A percentile compares a stretch with the other conserved stretches of the same genome.
Evolutionary conservation across 305 asterid species (phyloP).

Genomic region (Rubia peregrina): DNA sequence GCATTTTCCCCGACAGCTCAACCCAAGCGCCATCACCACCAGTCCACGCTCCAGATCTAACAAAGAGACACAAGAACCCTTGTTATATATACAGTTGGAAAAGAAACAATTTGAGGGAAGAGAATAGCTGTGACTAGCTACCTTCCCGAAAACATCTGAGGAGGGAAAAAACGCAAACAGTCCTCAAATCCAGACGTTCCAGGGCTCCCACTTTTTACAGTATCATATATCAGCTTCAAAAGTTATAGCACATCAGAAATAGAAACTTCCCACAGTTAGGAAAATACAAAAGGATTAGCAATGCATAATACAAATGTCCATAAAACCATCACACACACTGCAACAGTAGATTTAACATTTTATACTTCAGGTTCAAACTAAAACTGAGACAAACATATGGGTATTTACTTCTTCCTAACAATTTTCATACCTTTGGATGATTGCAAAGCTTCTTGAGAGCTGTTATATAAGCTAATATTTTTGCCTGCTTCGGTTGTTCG

Average conservation of each 20-base stretch:
- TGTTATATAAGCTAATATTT: slow-evolving; percentile 90
- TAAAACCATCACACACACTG: background rate
- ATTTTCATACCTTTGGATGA: slow-evolving; percentile 80
- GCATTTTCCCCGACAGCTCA: slow-evolving; percentile 98
- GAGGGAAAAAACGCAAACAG: slow-evolving; percentile 85
- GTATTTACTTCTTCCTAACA: background rate
- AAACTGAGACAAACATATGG: background rate
- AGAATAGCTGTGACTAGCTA: slow-evolving; percentile 16
- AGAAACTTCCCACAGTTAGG: background rate
- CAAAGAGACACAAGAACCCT: slow-evolving; percentile 17
- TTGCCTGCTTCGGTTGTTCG: slow-evolving; percentile 71
- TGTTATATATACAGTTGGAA: slow-evolving; percentile 17
- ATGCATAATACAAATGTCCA: background rate
- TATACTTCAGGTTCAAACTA: background rate
- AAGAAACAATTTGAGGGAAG: background rate
- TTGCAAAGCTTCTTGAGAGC: slow-evolving; percentile 98
- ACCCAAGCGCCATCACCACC: slow-evolving; percentile 98
- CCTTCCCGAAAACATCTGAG: slow-evolving; percentile 93
- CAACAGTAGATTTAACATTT: background rate
- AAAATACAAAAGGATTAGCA: background rate
- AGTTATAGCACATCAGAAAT: background rate
- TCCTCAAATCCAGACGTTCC: slow-evolving; percentile 86
- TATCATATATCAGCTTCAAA: slow-evolving; percentile 86
- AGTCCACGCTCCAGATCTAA: slow-evolving; percentile 94
- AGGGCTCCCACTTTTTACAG: slow-evolving; percentile 84